phyloP scores from a whole-genome alignment of 2,329 filamentous ascomycete genomes.

The Colletotrichum tropicicola region DNA sequence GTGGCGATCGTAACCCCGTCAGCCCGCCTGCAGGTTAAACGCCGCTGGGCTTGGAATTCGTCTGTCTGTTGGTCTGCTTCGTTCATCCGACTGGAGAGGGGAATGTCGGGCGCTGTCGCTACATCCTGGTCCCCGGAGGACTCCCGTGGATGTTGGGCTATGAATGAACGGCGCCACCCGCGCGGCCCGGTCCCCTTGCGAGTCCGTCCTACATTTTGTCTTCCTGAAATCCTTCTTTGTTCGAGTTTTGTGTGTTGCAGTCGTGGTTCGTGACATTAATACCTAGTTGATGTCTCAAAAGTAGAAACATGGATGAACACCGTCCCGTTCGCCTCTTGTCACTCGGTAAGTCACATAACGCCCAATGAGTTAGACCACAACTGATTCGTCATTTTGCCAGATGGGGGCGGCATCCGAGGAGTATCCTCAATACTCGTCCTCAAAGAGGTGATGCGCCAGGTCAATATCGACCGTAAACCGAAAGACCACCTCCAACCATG shows the following conservation, averaged over 20 bases:
- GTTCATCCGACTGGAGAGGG: no score
- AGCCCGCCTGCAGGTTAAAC: no score
- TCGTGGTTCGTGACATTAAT: no score
- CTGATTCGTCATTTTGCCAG: background rate
- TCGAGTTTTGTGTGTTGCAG: no score
- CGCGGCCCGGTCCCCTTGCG: background rate
- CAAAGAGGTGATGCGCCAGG: slow-evolving; percentile 27
- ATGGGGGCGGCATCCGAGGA: slow-evolving; percentile 29
- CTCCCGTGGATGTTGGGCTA: background rate
- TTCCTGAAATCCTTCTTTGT: background rate
- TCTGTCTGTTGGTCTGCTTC: no score
- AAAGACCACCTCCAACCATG: slow-evolving; percentile 24
- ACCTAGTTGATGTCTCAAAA: background rate
- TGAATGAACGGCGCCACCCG: background rate
- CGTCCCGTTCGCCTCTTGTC: slow-evolving; percentile 19
- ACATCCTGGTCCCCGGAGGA: background rate
- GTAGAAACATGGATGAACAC: background rate
- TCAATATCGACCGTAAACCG: slow-evolving; percentile 13
- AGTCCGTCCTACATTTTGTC: background rate
- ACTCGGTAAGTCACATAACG: background rate
- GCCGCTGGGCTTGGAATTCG: no score
- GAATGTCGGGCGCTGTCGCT: no score
- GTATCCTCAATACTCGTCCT: slow-evolving; percentile 26
- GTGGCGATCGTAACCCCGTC: no score
- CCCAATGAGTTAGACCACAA: background rate